phyloP scores from a whole-genome alignment of 2,329 filamentous ascomycete species.

The Aaosphaeria pasadenensis region DNA sequence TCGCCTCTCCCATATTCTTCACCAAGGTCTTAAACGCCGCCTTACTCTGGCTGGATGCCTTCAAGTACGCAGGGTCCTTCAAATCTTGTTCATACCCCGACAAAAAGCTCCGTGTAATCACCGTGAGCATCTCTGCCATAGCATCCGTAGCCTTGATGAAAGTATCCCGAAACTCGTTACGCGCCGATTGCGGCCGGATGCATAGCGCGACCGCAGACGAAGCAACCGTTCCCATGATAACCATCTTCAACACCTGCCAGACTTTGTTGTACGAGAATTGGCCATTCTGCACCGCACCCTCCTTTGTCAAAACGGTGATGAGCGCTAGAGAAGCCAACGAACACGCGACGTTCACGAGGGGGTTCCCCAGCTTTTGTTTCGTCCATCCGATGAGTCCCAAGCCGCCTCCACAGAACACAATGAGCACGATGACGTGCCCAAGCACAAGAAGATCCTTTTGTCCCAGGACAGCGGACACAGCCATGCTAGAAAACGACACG shows the following conservation, averaged over 20 bases:
- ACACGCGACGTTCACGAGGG: constrained; percentile 73
- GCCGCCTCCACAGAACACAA: constrained; percentile 82
- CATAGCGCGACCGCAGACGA: constrained; percentile 56
- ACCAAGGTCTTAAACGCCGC: constrained; percentile 67
- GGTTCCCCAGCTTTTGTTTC: constrained; percentile 75
- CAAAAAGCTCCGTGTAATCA: constrained; percentile 80
- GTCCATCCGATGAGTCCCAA: constrained; percentile 86
- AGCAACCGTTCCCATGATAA: constrained; percentile 57
- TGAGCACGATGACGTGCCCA: constrained; percentile 74
- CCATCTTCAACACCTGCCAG: constrained; percentile 61
- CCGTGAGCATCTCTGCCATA: constrained; percentile 75
- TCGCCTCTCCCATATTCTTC: constrained; percentile 78
- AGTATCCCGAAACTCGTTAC: constrained; percentile 68
- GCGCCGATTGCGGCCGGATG: constrained; percentile 75
- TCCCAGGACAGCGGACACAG: constrained; percentile 76
- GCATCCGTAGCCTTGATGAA: constrained; percentile 72
- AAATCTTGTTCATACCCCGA: constrained; percentile 79
- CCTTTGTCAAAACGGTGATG: constrained; percentile 87
- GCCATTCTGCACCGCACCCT: constrained; percentile 79
- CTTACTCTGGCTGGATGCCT: constrained; percentile 62
- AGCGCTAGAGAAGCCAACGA: constrained; percentile 85
- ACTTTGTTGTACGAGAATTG: constrained; percentile 81
- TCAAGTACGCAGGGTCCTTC: constrained; percentile 61
- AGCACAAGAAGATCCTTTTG: constrained; percentile 63
- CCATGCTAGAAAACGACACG: constrained; percentile 82